Evolutionary conservation across 1,284 basidiomycete genomes (phyloP).

Genomic region (Austropuccinia psidii): DNA sequence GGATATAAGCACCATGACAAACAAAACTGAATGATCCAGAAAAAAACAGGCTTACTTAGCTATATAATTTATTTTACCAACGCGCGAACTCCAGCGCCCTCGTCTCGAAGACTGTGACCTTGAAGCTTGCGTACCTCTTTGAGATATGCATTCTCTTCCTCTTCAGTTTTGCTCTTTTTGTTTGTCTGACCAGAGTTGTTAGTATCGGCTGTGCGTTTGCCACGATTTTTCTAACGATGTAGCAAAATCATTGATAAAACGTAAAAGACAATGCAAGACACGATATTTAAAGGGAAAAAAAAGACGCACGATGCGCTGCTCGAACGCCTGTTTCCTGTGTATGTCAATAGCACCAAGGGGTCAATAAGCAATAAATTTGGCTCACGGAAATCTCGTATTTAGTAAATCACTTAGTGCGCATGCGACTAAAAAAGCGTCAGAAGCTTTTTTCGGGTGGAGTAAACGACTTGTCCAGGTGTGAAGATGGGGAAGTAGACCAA

Average conservation of each 20-base stretch:
- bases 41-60: too few species aligned
- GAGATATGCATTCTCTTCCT: conserved; percentile 34
- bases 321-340: conserved; percentile 29
- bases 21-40: too few species aligned
- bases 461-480: not conserved
- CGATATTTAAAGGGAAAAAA: not conserved
- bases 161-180: conserved; percentile 29
- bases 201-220: conserved; percentile 23
- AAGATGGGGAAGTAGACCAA: not conserved
- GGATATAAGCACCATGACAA: too few species aligned
- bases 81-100: conserved; percentile 28
- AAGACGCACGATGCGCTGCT: conserved; percentile 22
- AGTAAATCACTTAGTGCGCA: not conserved
- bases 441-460: not conserved
- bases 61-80: conserved; percentile 35
- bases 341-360: not conserved
- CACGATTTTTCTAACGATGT: conserved; percentile 27
- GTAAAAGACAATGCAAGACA: not conserved
- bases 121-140: conserved; percentile 31
- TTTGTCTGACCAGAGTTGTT: not conserved
- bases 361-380: conserved; percentile 13
- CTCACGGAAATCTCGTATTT: not conserved
- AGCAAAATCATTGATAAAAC: not conserved
- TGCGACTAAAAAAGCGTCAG: too few species aligned
- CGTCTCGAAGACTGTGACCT: conserved; percentile 35